Evolutionary conservation across 2,329 filamentous ascomycete genomes (phyloP).

Genomic region (Talaromyces albobiverticillius): DNA sequence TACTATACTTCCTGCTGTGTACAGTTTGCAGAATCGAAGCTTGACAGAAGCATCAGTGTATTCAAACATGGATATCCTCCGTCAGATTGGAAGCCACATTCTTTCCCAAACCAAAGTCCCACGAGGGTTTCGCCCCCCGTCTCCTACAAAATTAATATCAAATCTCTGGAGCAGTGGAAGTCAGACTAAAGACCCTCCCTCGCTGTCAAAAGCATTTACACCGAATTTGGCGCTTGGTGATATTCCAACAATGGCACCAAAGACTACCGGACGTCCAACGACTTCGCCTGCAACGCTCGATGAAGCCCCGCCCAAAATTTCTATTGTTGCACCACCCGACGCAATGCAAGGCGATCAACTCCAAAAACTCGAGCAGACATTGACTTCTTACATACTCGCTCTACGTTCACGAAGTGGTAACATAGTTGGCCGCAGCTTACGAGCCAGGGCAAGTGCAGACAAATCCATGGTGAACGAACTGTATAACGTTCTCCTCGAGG

Average conservation of each 20-base stretch:
- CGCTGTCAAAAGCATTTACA: conserved; percentile 32
- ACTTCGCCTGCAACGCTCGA: conserved; percentile 34
- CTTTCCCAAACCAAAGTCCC: conserved; percentile 59
- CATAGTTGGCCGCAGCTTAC: conserved; percentile 73
- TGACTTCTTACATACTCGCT: conserved; percentile 77
- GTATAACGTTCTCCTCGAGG: conserved; percentile 84
- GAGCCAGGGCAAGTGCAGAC: conserved; percentile 68
- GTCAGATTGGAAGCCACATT: conserved; percentile 62
- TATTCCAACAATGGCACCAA: conserved; percentile 43
- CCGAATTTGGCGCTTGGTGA: conserved; percentile 39
- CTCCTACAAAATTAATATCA: conserved; percentile 85
- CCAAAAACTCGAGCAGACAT: conserved; percentile 75
- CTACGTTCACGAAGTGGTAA: conserved; percentile 83
- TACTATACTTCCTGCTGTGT: conserved; percentile 68
- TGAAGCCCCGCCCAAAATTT: conserved; percentile 33
- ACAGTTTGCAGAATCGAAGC: conserved; percentile 53
- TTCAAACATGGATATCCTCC: conserved; percentile 74
- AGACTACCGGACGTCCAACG: conserved; percentile 40
- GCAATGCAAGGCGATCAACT: conserved; percentile 62
- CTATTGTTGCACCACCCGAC: conserved; percentile 55
- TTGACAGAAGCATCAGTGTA: conserved; percentile 65
- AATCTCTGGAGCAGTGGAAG: conserved; percentile 70
- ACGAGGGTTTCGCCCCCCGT: conserved; percentile 70
- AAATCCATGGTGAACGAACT: conserved; percentile 82
- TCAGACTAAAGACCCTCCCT: conserved; percentile 32